A percentile compares a stretch with the other conserved stretches of the same genome.
Conservation (phyloP, 371 early-diverging fungal species). For the Mucor saturninus region DNA sequence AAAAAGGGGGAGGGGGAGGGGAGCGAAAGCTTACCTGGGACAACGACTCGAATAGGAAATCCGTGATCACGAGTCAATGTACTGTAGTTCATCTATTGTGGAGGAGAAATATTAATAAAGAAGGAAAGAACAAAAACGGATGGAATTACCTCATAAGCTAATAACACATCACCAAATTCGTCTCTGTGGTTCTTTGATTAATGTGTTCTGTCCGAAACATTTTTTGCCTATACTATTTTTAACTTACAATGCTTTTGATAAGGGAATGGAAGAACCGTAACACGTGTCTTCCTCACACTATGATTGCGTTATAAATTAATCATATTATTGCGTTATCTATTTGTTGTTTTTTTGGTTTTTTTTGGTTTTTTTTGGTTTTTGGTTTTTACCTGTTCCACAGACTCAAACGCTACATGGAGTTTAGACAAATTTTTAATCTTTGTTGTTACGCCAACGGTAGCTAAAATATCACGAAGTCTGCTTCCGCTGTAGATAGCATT, state of each 20-base stretch:
- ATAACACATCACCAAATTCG: constrained; percentile 78
- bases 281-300: constrained; percentile 67
- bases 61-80: constrained; percentile 81
- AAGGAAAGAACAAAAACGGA: not conserved
- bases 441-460: constrained; percentile 49
- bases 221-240: not conserved
- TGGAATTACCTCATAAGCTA: constrained; percentile 68
- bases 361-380: no score
- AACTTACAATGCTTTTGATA: constrained; percentile 74
- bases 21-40: constrained; percentile 62
- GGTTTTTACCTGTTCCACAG: constrained; percentile 65
- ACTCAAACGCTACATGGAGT: constrained; percentile 76
- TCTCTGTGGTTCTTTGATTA: constrained; percentile 46
- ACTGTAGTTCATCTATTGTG: constrained; percentile 77
- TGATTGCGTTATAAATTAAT: not conserved
- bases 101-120: not conserved
- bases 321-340: not conserved
- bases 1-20: no score
- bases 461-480: constrained; percentile 74
- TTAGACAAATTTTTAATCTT: constrained; percentile 39
- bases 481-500: constrained; percentile 84
- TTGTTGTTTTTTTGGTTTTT: not conserved
- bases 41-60: constrained; percentile 81
- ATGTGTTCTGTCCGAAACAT: not conserved
- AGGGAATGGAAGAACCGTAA: constrained; percentile 86